Evolutionary conservation across 495 filamentous ascomycete species (phyloP), one percentile per base, ranked within the genome.

Genomic region (Staphylotrichum longicolle): DNA sequence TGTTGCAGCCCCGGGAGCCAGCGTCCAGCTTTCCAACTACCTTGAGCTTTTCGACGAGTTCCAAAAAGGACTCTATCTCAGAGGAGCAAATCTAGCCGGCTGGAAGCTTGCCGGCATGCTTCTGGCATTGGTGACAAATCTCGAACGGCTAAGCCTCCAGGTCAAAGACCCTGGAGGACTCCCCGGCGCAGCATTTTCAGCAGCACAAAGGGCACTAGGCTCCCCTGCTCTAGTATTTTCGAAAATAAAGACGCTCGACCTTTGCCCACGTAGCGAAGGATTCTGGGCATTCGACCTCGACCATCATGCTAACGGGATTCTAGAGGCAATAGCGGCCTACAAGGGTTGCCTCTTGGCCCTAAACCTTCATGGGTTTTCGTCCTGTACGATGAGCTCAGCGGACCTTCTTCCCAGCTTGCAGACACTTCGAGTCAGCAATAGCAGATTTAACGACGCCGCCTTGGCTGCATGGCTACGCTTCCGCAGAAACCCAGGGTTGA

Each of bases 191-290:
- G n/a, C n/a, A n/a, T n/a, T n/a, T n/a, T n/a, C n/a, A n/a, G n/a
- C n/a, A n/a, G n/a, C n/a, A n/a, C n/a, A n/a, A n/a, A n/a, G n/a
- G n/a, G n/a, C n/a, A n/a, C n/a, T n/a, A n/a, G n/a, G n/a, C n/a
- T n/a, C n/a, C n/a, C n/a, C n/a, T n/a, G n/a, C n/a, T n/a, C n/a
- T n/a, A 10, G 33, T 39, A 14, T 11, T 48, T 20, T 34, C 35
- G n/a, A 41, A 54, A 14, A n/a, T 54, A 7, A 54, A 27, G 35
- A 54, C 51, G 3, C 51, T 54, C 35, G 35, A 54, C 15, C 1
- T 40, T 30, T 54, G 51, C 7, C n/a, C n/a, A 0, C n/a, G 35
- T 7, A 10, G 14, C 12, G 14, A 15, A n/a, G 5, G 51, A 7
- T n/a, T n/a, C n/a, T 54, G 35, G 34, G 35, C 15, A 7, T 52